These are phyloP conservation scores for Clonostachys sp. DNA, from an alignment of 2,329 filamentous ascomycete species.

Conservation along the genomic window DNA sequence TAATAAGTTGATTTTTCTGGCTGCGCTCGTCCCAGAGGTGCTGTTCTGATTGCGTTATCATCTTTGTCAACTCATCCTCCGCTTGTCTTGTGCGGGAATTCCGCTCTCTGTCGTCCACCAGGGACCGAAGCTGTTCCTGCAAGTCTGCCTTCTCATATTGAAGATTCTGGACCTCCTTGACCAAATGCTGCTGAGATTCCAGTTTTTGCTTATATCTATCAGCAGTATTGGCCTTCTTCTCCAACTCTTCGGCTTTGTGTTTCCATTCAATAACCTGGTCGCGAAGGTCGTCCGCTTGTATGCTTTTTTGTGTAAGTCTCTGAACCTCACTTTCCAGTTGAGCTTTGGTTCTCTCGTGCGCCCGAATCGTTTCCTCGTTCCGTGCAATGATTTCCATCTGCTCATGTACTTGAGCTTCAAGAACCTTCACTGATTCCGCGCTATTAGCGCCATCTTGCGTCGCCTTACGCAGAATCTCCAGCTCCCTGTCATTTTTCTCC, in stretches of 20 bases:
- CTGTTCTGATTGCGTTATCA: constrained; percentile 34
- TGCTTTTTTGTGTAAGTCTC: constrained; percentile 37
- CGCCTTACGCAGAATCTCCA: constrained; percentile 43
- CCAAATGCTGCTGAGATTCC: constrained; percentile 48
- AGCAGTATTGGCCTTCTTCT: constrained; percentile 58
- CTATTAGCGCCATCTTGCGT: constrained; percentile 46
- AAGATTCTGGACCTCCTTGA: constrained; percentile 50
- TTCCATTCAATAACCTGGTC: constrained; percentile 58
- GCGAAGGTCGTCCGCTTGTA: constrained; percentile 45
- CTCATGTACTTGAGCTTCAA: constrained; percentile 56
- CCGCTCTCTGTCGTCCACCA: constrained; percentile 26
- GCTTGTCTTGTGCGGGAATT: constrained; percentile 24
- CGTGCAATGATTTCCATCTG: constrained; percentile 66
- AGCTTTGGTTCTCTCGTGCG: constrained; percentile 27
- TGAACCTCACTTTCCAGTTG: constrained; percentile 55
- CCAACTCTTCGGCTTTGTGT: constrained; percentile 52
- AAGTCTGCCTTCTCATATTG: constrained; percentile 50
- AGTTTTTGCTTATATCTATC: constrained; percentile 61
- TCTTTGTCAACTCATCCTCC: constrained; percentile 31
- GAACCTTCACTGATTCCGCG: constrained; percentile 44
- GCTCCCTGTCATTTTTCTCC: constrained; percentile 49
- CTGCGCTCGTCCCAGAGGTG: constrained; percentile 36
- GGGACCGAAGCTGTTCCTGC: constrained; percentile 37
- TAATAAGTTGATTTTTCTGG: constrained; percentile 39
- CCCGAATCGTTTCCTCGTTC: constrained; percentile 52